These are phyloP conservation scores for Plasmodium ovale DNA, from an alignment of 169 alveolate species.

Conservation along the genomic window DNA sequence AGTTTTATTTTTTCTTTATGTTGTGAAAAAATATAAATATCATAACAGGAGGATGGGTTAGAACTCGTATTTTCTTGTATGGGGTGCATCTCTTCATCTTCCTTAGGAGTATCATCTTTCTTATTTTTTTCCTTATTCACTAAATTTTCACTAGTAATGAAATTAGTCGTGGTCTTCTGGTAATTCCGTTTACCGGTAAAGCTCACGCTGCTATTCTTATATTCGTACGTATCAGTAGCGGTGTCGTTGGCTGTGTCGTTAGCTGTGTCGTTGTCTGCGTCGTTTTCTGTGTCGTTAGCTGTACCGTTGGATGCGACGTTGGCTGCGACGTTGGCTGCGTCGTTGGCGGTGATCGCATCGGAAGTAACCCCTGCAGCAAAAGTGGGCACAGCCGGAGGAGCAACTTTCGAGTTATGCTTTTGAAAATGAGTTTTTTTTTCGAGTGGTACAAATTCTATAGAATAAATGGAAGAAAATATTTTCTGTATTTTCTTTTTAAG, in stretches of 20 bases:
- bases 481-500: conserved; percentile 94
- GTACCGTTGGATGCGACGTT: too few species aligned
- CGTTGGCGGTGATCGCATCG: too few species aligned
- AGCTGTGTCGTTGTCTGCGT: too few species aligned
- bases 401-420: conserved; percentile 27
- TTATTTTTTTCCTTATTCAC: conserved; percentile 1
- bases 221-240: not conserved
- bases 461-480: conserved; percentile 93
- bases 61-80: not conserved
- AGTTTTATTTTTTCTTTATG: conserved; percentile 41
- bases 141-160: not conserved
- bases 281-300: too few species aligned
- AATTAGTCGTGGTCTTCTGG: conserved; percentile 9
- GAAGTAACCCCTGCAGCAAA: too few species aligned
- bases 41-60: conserved; percentile 42
- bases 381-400: too few species aligned
- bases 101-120: not conserved
- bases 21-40: conserved; percentile 54
- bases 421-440: conserved; percentile 51
- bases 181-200: not conserved
- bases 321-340: too few species aligned
- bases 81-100: not conserved
- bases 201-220: conserved; percentile 23
- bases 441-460: conserved; percentile 84
- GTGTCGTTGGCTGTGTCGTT: too few species aligned